These are phyloP conservation scores for Trichaptum fuscoviolaceum DNA, from an alignment of 768 basidiomycete species.

Conservation along the genomic window DNA sequence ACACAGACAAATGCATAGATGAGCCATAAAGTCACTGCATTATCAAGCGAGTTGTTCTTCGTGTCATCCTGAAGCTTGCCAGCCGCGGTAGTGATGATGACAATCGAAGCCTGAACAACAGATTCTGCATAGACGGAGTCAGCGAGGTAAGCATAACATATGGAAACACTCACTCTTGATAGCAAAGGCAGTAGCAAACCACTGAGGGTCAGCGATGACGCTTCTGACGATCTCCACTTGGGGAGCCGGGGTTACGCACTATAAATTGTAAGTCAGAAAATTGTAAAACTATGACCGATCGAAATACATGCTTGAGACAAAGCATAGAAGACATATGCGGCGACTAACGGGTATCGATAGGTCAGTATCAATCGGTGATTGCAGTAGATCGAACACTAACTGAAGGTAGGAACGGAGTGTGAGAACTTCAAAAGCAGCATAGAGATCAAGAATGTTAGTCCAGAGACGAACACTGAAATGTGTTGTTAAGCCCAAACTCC, in stretches of 20 bases:
- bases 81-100: constrained; percentile 38
- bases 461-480: constrained; percentile 33
- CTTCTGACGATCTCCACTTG: constrained; percentile 35
- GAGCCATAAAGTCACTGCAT: constrained; percentile 34
- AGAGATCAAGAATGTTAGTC: constrained; percentile 33
- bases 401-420: constrained; percentile 31
- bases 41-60: constrained; percentile 29
- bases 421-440: constrained; percentile 38
- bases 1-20: constrained; percentile 33
- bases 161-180: constrained; percentile 29
- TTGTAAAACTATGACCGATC: background rate
- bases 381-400: constrained; percentile 19
- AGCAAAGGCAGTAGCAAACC: constrained; percentile 36
- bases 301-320: constrained; percentile 28
- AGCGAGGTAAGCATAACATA: constrained; percentile 1
- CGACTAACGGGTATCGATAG: constrained; percentile 20
- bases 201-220: constrained; percentile 36
- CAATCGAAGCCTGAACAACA: constrained; percentile 36
- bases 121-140: constrained; percentile 26
- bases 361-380: background rate
- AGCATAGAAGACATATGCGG: constrained; percentile 39
- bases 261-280: constrained; percentile 1
- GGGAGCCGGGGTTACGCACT: constrained; percentile 31
- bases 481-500: background rate
- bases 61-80: constrained; percentile 36